Evolutionary conservation across 768 basidiomycete genomes (phyloP), one percentile per base, ranked within the genome.

Genomic region (Suillus paluster): DNA sequence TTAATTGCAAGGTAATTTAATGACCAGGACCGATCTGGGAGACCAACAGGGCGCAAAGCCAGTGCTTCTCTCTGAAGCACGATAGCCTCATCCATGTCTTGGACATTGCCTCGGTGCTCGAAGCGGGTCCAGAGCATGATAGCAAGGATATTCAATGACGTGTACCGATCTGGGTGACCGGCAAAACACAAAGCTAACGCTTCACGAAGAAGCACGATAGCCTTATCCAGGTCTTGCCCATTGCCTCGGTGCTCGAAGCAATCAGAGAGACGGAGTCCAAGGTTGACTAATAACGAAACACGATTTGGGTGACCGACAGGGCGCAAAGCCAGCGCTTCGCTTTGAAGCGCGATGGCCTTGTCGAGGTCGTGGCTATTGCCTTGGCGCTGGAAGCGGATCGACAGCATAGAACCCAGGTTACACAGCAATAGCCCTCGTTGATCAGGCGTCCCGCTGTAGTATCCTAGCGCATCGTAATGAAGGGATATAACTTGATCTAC

Each of bases 311-410:
- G 58, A 36, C 27, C 27, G n/a, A 41, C 12, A 15, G 63, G 57
- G 6, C 34, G 52, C 15, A 68, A 57, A 12, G 21, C 45, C 14
- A 67, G 66, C 36, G 64, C 67, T 34, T 67, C 58, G 12, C 60
- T 62, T 36, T 63, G n/a, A 11, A 64, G 39, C 36, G 41, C 14
- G 23, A 46, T 61, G 23, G 48, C 68, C 53, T 65, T 53, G 15
- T 69, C 58, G 8, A 69, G 36, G 52, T 67, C 67, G 23, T 46
- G 48, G 17, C 39, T 44, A 69, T 66, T 41, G 65, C 67, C 55
- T 66, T 64, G 12, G 12, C 41, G 65, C 58, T 45, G 48, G 30
- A 30, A n/a, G 2, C 19, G 67, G 44, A n/a, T 23, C 7, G 34
- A 17, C 19, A 66, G 57, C 21, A 57, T 50, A 57, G n/a, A 48